phyloP scores from a whole-genome alignment of 192 early-diverging fungal species.

The Thamnidium elegans region DNA sequence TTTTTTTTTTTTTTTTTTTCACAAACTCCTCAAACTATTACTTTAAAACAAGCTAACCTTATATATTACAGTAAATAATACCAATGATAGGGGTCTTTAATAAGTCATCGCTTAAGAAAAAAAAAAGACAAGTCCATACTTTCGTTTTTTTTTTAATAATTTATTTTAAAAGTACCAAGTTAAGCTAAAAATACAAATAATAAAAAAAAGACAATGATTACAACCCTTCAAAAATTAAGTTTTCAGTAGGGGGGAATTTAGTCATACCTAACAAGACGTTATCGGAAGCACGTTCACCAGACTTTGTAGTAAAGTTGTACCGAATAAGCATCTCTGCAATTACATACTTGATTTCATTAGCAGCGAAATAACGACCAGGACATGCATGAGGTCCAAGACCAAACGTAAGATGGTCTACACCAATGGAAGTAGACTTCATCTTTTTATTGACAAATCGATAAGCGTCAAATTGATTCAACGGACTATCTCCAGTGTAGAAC shows the following conservation, averaged over 20 bases:
- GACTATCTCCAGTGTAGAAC: background rate
- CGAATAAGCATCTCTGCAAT: slow-evolving; percentile 9
- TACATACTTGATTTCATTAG: slow-evolving; percentile 25
- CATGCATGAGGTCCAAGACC: slow-evolving; percentile 34
- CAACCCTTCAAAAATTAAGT: slow-evolving; percentile 9
- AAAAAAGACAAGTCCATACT: no score
- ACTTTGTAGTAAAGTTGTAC: slow-evolving; percentile 11
- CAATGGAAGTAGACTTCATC: slow-evolving; percentile 12
- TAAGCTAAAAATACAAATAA: no score
- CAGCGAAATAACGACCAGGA: slow-evolving; percentile 33
- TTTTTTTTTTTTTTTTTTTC: no score
- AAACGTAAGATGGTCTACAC: slow-evolving; percentile 19
- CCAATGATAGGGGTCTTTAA: no score
- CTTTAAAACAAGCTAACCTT: no score
- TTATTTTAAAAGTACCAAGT: no score
- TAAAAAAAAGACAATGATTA: background rate
- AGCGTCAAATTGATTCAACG: slow-evolving; percentile 21
- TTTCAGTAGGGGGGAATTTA: slow-evolving; percentile 7
- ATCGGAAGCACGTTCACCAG: slow-evolving; percentile 16
- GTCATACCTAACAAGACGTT: slow-evolving; percentile 14
- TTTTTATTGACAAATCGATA: slow-evolving; percentile 17
- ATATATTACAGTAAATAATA: no score
- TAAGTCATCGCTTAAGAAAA: no score
- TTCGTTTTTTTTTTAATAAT: no score
- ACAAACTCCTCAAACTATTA: no score